Evolutionary conservation across 345 rosid species (phyloP).

Genomic region (Cardamine occulta): DNA sequence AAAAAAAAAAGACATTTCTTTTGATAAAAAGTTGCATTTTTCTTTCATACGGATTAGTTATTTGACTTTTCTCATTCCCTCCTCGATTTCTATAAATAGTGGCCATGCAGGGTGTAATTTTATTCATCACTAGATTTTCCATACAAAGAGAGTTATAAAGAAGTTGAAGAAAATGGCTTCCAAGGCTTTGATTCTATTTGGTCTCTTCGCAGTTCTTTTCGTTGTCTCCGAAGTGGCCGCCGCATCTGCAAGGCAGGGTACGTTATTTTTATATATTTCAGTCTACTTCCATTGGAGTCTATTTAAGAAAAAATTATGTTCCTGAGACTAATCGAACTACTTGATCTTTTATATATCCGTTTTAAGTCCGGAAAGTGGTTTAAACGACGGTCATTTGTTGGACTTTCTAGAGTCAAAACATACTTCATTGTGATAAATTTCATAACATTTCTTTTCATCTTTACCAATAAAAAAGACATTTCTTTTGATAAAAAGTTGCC

Average conservation of each 20-base stretch:
- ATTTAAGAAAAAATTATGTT: too few relatives aligned
- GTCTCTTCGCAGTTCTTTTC: constrained; percentile 26
- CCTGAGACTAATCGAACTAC: too few relatives aligned
- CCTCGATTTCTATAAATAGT: constrained; percentile 13
- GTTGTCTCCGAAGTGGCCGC: constrained; percentile 27
- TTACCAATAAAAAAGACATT: too few relatives aligned
- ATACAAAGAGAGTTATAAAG: background rate
- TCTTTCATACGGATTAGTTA: background rate
- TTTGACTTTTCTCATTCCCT: constrained; percentile 1
- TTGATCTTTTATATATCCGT: too few relatives aligned
- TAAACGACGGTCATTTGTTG: too few relatives aligned
- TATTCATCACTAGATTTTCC: background rate
- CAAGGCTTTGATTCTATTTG: constrained; percentile 26
- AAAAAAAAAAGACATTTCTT: too few relatives aligned
- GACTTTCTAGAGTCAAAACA: too few relatives aligned
- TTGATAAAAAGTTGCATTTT: background rate
- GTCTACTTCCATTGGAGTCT: background rate
- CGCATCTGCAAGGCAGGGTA: background rate
- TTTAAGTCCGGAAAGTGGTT: too few relatives aligned
- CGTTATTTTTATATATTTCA: background rate
- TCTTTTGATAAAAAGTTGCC: background rate
- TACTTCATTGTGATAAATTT: background rate
- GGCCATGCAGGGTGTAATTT: background rate
- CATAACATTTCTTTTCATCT: background rate
- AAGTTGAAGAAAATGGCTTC: constrained; percentile 26